Evolutionary conservation across 805 yeast species (phyloP).

Genomic region (Sugiyamaella americana): DNA sequence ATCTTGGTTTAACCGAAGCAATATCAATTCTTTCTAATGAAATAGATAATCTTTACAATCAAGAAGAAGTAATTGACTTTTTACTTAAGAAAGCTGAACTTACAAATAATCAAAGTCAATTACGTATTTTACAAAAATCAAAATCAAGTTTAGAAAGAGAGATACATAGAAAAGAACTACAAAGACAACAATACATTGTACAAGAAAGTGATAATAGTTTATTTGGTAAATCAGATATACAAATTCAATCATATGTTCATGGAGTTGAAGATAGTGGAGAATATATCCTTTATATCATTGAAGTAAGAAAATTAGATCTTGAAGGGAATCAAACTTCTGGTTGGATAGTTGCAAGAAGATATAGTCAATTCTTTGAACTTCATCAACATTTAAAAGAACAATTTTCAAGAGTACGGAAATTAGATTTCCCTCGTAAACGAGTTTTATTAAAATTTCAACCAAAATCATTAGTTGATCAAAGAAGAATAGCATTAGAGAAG

Average conservation of each 20-base stretch:
- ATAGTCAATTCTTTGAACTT: conserved; percentile 71
- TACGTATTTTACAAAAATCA: conserved; percentile 63
- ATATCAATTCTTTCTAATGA: conserved; percentile 54
- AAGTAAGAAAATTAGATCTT: conserved; percentile 52
- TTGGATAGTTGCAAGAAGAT: conserved; percentile 89
- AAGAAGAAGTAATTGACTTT: conserved; percentile 58
- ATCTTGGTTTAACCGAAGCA: conserved; percentile 57
- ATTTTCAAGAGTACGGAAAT: conserved; percentile 44
- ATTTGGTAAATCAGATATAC: conserved; percentile 40
- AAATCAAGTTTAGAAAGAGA: conserved; percentile 62
- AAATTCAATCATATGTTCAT: conserved; percentile 44
- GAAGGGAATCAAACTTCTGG: conserved; percentile 49
- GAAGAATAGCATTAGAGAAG: conserved; percentile 54
- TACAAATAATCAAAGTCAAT: conserved; percentile 66
- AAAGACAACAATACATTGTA: conserved; percentile 72
- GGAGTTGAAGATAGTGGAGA: conserved; percentile 50
- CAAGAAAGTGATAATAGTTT: conserved; percentile 78
- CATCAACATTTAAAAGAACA: conserved; percentile 54
- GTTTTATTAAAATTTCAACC: conserved; percentile 67
- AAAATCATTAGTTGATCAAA: conserved; percentile 53
- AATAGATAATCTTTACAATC: conserved; percentile 53
- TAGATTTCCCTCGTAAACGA: conserved; percentile 49
- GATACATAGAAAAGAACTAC: conserved; percentile 63
- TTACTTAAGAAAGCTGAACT: conserved; percentile 75
- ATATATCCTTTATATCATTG: conserved; percentile 67